Evolutionary conservation across 192 early-diverging fungal genomes (phyloP).

Genomic region (Chytriomyces sp.): DNA sequence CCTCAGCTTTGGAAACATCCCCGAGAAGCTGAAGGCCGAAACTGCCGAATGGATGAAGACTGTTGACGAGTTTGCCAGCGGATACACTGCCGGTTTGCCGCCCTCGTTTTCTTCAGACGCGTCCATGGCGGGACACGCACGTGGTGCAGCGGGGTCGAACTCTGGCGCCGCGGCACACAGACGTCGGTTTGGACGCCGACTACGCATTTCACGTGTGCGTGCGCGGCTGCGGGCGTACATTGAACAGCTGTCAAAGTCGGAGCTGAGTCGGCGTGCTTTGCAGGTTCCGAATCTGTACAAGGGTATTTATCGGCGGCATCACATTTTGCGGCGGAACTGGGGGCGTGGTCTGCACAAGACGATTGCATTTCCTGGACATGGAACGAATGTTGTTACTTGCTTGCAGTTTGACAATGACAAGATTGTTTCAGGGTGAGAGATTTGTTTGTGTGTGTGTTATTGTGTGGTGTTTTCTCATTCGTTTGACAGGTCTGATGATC

Average conservation of each 20-base stretch:
- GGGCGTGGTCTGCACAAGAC: conserved; percentile 73
- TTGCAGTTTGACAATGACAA: conserved; percentile 96
- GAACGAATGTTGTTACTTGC: conserved; percentile 88
- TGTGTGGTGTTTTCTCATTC: neutral
- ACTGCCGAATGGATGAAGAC: conserved; percentile 20
- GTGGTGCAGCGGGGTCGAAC: neutral
- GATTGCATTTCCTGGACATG: conserved; percentile 82
- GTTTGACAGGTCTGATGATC: conserved; percentile 72
- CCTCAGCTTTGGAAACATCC: neutral
- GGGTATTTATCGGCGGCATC: conserved; percentile 76
- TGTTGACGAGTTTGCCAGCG: conserved; percentile 14
- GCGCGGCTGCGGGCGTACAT: conserved; percentile 18
- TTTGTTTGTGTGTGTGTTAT: conserved; percentile 10
- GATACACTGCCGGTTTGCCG: neutral
- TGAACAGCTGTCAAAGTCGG: conserved; percentile 13
- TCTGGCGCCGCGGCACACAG: neutral
- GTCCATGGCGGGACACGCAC: neutral
- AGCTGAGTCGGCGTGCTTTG: conserved; percentile 10
- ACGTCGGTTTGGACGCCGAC: neutral
- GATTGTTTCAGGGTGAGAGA: conserved; percentile 79
- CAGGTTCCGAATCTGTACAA: conserved; percentile 72
- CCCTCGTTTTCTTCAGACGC: no score
- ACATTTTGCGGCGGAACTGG: conserved; percentile 88
- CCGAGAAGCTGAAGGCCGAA: neutral
- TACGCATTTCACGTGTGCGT: conserved; percentile 10